Base-by-base conservation (phyloP, 148 eudicot species). In the Vaccinium darrowii region DNA sequence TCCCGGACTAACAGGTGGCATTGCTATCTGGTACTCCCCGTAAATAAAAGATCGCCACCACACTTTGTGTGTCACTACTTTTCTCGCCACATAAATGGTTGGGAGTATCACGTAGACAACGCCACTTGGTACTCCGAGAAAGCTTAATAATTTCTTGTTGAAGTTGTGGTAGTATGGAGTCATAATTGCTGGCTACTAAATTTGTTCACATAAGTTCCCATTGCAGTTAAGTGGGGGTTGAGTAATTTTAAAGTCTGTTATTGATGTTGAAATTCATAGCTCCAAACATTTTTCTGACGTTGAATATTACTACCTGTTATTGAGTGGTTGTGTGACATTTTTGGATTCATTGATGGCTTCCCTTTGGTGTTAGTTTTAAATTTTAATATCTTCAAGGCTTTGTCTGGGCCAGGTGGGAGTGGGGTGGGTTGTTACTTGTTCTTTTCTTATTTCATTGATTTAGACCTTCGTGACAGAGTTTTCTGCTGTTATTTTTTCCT, bases 391-490 rank as follows among this genome's bases (percentile, higher is more conserved):
- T 60, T 33, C 73, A 25, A 25, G 36, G 36, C 47, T 78, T 76
- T n/a, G 63, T 79, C 62, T 54, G 87, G 82, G 56, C 62, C 69
- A 71, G 7, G 36, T 79, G 86, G 80, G 60, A 82, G 82, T 85
- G 82, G 89, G 84, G 74, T 57, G 82, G 80, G 79, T 71, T 81
- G 15, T 12, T 39, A 49, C 33, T 84, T 63, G 80, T 57, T 57
- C 52, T 79, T 87, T 84, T 83, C 84, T 79, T 80, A 11, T 43
- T 79, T 13, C 43, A 69, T 69, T 69, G 77, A 82, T 74, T 52
- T 76, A 76, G 18, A 76, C 80, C 36, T 49, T n/a, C 57, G 12
- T 5, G 23, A 50, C 16, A 9, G 53, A 12, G 3, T 21, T 50
- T n/a, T 43, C 18, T 49, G 0, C 0, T 47, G 52, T 33, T 30